These are phyloP conservation scores for Dictyostelium discoideum DNA, from an alignment of 78 protist species.

Conservation along the genomic window dicty_2.7 NC_007091.3:1483501-1484000, in stretches of 20 bases:
- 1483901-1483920: constrained; percentile 5
- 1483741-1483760: constrained; percentile 10
- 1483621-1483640: constrained; percentile 56
- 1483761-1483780: neutral
- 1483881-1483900: neutral
- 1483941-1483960: neutral
- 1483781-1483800: constrained; percentile 14
- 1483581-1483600: constrained; percentile 66
- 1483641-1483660: constrained; percentile 38
- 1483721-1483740: constrained; percentile 55
- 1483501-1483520: neutral
- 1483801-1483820: constrained; percentile 10
- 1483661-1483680: constrained; percentile 46
- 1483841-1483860: neutral
- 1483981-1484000: neutral
- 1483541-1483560: neutral
- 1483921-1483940: neutral
- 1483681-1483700: constrained; percentile 55
- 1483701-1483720: neutral
- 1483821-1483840: constrained; percentile 20
- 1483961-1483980: neutral
- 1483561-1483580: neutral
- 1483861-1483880: neutral
- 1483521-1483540: neutral
- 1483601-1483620: constrained; percentile 62